phyloP scores from a whole-genome alignment of 805 yeast genomes.

The Cyberlindnera sargentensis region DNA sequence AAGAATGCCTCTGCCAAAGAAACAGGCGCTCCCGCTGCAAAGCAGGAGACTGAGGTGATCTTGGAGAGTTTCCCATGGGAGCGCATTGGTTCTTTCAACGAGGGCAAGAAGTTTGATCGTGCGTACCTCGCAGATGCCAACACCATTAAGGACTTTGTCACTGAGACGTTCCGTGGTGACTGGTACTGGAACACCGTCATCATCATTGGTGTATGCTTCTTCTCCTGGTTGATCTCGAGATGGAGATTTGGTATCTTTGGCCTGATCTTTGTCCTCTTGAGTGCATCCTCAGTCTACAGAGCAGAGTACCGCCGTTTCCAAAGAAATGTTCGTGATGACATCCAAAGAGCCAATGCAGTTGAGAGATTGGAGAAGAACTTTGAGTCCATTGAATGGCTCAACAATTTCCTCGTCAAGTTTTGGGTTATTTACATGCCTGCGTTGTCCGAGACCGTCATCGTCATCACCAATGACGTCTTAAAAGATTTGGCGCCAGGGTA shows the following conservation, averaged over 20 bases:
- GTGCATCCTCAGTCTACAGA: constrained; percentile 61
- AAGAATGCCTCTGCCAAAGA: not conserved
- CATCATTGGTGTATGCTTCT: constrained; percentile 63
- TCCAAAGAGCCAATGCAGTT: constrained; percentile 55
- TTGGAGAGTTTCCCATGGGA: constrained; percentile 29
- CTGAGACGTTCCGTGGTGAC: constrained; percentile 66
- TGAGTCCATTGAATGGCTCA: constrained; percentile 80
- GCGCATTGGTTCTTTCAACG: constrained; percentile 25
- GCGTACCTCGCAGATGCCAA: constrained; percentile 25
- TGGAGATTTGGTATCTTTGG: constrained; percentile 60
- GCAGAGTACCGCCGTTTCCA: constrained; percentile 71
- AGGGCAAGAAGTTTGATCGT: constrained; percentile 18
- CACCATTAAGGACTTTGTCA: constrained; percentile 48
- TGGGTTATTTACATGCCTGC: constrained; percentile 91
- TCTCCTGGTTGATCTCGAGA: constrained; percentile 62
- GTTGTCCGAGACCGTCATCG: constrained; percentile 65
- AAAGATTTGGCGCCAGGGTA: constrained; percentile 75
- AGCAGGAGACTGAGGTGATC: not conserved
- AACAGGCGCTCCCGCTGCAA: not conserved
- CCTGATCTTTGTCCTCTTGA: constrained; percentile 49
- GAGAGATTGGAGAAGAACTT: constrained; percentile 54
- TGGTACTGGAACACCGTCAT: constrained; percentile 63
- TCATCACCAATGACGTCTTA: constrained; percentile 58
- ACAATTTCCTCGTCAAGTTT: constrained; percentile 67
- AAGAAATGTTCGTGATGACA: constrained; percentile 68